Evolutionary conservation across 2,329 filamentous ascomycete species (phyloP).

Genomic region (Aspergillus sp.): DNA sequence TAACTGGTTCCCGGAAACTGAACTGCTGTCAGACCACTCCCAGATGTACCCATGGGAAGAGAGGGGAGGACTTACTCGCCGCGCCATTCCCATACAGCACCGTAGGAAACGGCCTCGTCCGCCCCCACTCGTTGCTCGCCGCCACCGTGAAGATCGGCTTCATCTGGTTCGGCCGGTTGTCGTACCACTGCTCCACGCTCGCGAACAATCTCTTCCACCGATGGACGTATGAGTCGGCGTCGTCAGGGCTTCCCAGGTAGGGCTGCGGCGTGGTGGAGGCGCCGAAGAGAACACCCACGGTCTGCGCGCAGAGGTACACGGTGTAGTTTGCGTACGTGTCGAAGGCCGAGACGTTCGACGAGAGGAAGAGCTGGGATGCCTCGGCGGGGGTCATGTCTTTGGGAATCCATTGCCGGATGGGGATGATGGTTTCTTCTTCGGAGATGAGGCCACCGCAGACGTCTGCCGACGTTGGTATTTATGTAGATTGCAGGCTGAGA

Average conservation of each 20-base stretch:
- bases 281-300: constrained; percentile 38
- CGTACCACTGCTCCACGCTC: constrained; percentile 43
- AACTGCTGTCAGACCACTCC: constrained; percentile 1
- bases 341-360: constrained; percentile 29
- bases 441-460: constrained; percentile 54
- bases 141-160: constrained; percentile 23
- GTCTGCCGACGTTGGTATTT: constrained; percentile 24
- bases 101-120: constrained; percentile 22
- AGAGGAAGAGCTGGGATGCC: constrained; percentile 22
- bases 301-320: constrained; percentile 49
- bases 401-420: constrained; percentile 46
- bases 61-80: constrained; percentile 19
- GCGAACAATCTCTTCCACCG: constrained; percentile 41
- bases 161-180: constrained; percentile 27
- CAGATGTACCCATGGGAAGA: background rate
- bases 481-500: background rate
- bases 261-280: constrained; percentile 12
- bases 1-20: constrained; percentile 33
- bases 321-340: constrained; percentile 52
- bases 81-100: constrained; percentile 26
- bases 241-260: constrained; percentile 17
- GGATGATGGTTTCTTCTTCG: constrained; percentile 50
- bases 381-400: constrained; percentile 20
- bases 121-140: constrained; percentile 6
- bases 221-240: constrained; percentile 21